Evolutionary conservation across 192 early-diverging fungal species (phyloP), one percentile per base, ranked within the genome.

Genomic region (Pecoramyces ruminantium): DNA sequence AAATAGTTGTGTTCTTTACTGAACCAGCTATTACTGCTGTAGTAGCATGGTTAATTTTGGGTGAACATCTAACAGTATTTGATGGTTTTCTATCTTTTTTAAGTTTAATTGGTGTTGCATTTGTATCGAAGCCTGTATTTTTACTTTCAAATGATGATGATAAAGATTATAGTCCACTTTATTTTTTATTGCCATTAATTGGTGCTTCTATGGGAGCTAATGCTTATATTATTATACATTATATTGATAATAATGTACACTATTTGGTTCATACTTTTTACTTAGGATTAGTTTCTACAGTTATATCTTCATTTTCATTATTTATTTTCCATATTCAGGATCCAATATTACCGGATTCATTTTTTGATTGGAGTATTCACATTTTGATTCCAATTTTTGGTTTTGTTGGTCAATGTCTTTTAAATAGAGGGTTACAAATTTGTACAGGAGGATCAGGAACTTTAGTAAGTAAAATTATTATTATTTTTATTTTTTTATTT

Each of bases 261-360:
- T 92, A 88, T 28, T 91, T 94, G 88, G 92, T 93, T 30, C 94
- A 94, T 79, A 93, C 94, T 3, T 88, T 90, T 29, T 94, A 94
- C 81, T 94, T 94, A 86, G 94, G 94, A 17, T 84, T 83, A 2
- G 82, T 93, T 67, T 90, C 90, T 27, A 85, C 88, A 28, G 67
- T 91, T 12, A 80, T 93, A 18, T 89, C 88, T 0, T 40, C 38
- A 78, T 83, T 81, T 16, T 82, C 51, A n/a, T 89, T 83, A 89
- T 86, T 4, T 80, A 12, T 28, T 83, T n/a, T n/a, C 9, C 25
- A 18, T 58, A 2, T 82, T 81, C 82, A 29, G 18, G 78, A 80
- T 67, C 29, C 79, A 29, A 80, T 81, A 17, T 1, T 27, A 78
- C 91, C 90, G 1, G 28, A 79, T 2, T 85, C 87, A 5, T 2